Evolutionary conservation across 495 filamentous ascomycete genomes (phyloP), one percentile per base, ranked within the genome.

Genomic region (Aspergillus sclerotiicarbonarius): DNA sequence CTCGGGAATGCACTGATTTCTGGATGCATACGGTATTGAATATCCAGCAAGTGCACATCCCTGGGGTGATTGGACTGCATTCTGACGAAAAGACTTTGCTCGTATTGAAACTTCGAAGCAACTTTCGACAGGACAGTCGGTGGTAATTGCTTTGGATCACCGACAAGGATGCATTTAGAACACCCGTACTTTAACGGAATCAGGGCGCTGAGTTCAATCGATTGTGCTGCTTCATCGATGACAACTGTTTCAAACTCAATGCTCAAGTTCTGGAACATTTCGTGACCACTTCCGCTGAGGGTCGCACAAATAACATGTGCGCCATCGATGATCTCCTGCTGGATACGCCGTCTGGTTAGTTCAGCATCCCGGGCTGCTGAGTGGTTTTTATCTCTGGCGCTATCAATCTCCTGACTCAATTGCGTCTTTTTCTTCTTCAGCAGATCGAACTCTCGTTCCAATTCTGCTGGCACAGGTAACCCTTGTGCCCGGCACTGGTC

Each of bases 161-260:
- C 94, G 25, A 98, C 94, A 31, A 98, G 84, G 57, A 98, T 90
- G 73, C 95, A 98, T 71, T 97, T 98, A 13, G 90, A 88, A 69
- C 92, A 96, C 19, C 94, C 94, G 64, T 98, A 98, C 71, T 98
- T 98, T 25, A 98, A 81, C 6, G 94, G 94, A 61, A 98, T 98
- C 19, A 98, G 82, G 16, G 95, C 92, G 65, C 92, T 96, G 69
- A 98, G 80, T 74, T 98, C 94, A 61, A 98, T 94, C 58, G 91
- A 98, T 77, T 98, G 94, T 18, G 94, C 94, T 2, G 94, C 94
- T 79, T 98, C 94, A 65, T 98, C 94, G 65, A 98, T 96, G 65
- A 98, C 88, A 59, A 98, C 94, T 0, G 94, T 97, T 72, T 98
- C 94, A 61, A 98, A 98, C 70, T 98, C 94, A 52, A 98, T 91